A percentile compares a stretch with the other conserved stretches of the same genome.
Conservation (phyloP, 495 filamentous ascomycete genomes). For the Alectoria sarmentosa region DNA sequence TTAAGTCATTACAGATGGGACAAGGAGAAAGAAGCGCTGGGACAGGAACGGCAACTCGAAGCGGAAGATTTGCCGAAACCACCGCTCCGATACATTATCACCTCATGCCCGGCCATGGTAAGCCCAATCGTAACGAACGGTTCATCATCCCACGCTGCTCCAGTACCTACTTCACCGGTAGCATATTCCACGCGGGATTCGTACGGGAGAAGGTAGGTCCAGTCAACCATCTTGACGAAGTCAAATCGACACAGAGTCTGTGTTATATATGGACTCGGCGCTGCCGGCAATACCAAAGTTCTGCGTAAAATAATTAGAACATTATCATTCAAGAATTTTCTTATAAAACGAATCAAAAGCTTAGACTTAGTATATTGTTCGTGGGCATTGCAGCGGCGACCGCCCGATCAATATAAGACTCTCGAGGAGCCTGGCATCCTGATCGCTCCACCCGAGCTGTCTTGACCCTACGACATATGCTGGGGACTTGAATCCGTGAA, state of each 20-base stretch:
- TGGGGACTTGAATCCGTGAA: too few relatives aligned
- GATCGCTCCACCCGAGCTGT: too few relatives aligned
- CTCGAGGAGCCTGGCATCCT: too few relatives aligned
- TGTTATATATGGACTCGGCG: conserved; percentile 33
- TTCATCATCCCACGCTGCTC: conserved; percentile 19
- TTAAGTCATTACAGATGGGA: conserved; percentile 12
- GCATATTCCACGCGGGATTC: conserved; percentile 8
- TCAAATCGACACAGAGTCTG: conserved; percentile 23
- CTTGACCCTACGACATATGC: too few relatives aligned
- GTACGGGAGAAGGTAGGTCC: conserved; percentile 17
- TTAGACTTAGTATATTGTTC: too few relatives aligned
- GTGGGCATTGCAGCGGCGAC: too few relatives aligned
- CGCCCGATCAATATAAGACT: too few relatives aligned
- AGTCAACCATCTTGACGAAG: neutral
- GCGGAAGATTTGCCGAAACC: conserved; percentile 13
- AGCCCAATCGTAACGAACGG: conserved; percentile 10
- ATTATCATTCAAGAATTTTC: too few relatives aligned
- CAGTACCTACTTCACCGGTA: conserved; percentile 23
- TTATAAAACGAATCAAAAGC: too few relatives aligned
- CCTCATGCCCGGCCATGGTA: conserved; percentile 1
- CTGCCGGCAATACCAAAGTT: conserved; percentile 35
- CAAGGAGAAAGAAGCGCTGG: conserved; percentile 8
- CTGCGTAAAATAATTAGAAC: conserved; percentile 16
- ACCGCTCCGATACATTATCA: conserved; percentile 5
- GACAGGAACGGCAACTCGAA: conserved; percentile 11